Base-by-base conservation (phyloP, 2,329 filamentous ascomycete genomes). In the Colletotrichum plurivorum region DNA sequence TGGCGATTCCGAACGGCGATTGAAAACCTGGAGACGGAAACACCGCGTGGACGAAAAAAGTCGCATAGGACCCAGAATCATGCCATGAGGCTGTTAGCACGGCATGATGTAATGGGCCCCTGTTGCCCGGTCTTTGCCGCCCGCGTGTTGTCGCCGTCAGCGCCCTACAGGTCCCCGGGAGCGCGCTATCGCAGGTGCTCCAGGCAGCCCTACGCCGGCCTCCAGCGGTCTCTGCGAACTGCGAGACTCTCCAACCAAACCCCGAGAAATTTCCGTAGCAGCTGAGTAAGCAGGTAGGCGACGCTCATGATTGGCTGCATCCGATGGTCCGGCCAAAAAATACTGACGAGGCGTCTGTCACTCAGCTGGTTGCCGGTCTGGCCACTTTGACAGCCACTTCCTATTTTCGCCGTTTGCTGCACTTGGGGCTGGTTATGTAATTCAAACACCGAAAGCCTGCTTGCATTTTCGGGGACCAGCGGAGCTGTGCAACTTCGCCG, bases 191-290 rank as follows among this genome's bases (percentile, higher is more conserved):
- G 56, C 53, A 53, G 54, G 55, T n/a, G 22, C 52, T 22, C 15
- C 31, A 36, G 56, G 52, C 15, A 46, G 36, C 16, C 27, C 49
- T 39, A 46, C 41, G 62, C 54, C 41, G 41, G 41, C 41, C 41
- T 3, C 16, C 55, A 43, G 56, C 15, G n/a, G 39, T 22, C 27
- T 53, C 63, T 41, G 71, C 58, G 56, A 73, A 73, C 70, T 41
- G 71, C 53, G 63, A 66, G 43, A 39, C 49, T 54, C 15, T 59
- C 20, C 16, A 62, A 62, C 46, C 62, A 70, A 65, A 77, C 62
- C 70, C 76, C 76, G 76, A 78, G 72, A 74, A 76, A 78, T 76
- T 74, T 68, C 76, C 76, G 74, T 48, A 4, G 5, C n/a, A 16
- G 39, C n/a, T 60, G 58, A 67, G 55, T 62, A 58, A 64, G 69